These are phyloP conservation scores for Lentithecium fluviatile DNA, from an alignment of 495 filamentous ascomycete species.

Conservation along the genomic window DNA sequence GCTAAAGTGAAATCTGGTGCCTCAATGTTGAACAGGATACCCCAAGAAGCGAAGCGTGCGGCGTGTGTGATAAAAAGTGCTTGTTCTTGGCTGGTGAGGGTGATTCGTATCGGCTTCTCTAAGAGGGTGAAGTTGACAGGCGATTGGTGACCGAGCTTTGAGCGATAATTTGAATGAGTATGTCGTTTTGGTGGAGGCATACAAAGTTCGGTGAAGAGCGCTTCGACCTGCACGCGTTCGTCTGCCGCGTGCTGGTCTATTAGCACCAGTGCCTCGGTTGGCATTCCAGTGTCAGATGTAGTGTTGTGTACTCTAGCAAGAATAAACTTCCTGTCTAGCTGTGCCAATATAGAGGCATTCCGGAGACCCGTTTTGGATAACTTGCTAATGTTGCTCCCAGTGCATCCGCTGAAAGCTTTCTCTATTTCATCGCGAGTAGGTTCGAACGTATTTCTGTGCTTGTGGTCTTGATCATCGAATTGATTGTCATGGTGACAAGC, in stretches of 20 bases:
- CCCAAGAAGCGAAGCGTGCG: constrained; percentile 66
- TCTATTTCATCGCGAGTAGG: constrained; percentile 36
- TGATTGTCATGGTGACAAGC: constrained; percentile 36
- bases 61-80: constrained; percentile 55
- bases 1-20: not conserved
- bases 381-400: constrained; percentile 47
- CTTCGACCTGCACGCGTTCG: constrained; percentile 80
- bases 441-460: constrained; percentile 1
- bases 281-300: not conserved
- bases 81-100: constrained; percentile 58
- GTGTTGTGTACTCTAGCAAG: constrained; percentile 56
- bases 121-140: constrained; percentile 37
- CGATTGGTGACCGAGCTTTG: constrained; percentile 32
- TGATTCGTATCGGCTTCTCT: constrained; percentile 59
- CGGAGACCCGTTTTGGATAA: constrained; percentile 67
- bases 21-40: constrained; percentile 59
- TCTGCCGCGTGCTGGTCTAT: constrained; percentile 96
- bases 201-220: constrained; percentile 58
- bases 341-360: constrained; percentile 65
- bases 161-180: constrained; percentile 14
- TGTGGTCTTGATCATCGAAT: constrained; percentile 16
- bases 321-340: constrained; percentile 91
- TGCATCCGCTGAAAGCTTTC: constrained; percentile 38
- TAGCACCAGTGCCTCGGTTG: constrained; percentile 58
- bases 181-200: constrained; percentile 12